Evolutionary conservation across 768 basidiomycete genomes (phyloP).

Genomic region (Fistulinella prunicolor): DNA sequence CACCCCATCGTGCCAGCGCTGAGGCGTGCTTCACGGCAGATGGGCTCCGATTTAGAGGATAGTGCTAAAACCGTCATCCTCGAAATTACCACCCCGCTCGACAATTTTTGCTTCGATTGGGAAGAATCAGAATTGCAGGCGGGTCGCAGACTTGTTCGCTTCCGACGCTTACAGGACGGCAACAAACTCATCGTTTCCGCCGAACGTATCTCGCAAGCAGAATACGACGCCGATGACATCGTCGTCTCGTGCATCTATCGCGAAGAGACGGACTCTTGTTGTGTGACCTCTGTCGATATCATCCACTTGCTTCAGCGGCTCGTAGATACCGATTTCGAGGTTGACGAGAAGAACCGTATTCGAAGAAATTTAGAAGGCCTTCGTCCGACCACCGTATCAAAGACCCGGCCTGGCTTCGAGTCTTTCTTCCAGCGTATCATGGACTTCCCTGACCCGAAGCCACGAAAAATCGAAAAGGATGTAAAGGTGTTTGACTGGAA

Average conservation of each 20-base stretch:
- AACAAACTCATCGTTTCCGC: conserved; percentile 75
- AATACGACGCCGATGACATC: conserved; percentile 69
- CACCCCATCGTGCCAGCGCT: conserved; percentile 15
- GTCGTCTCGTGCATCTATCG: conserved; percentile 96
- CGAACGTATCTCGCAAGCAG: conserved; percentile 67
- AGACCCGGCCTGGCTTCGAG: conserved; percentile 74
- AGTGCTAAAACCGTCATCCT: conserved; percentile 55
- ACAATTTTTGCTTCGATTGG: conserved; percentile 57
- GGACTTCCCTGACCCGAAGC: conserved; percentile 92
- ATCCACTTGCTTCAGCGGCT: conserved; percentile 86
- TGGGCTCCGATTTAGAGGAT: conserved; percentile 37
- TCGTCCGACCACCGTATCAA: conserved; percentile 85
- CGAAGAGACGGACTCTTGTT: conserved; percentile 71
- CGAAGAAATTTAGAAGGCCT: conserved; percentile 92
- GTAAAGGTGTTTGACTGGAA: conserved; percentile 85
- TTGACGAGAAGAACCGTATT: conserved; percentile 97
- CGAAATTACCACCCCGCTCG: conserved; percentile 56
- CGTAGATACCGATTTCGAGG: conserved; percentile 71
- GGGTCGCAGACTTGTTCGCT: conserved; percentile 84
- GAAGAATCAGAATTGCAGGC: conserved; percentile 58
- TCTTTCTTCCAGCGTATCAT: conserved; percentile 95
- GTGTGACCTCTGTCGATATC: conserved; percentile 93
- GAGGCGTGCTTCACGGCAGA: conserved; percentile 23
- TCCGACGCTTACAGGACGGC: conserved; percentile 75
- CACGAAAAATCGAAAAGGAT: conserved; percentile 96